These are phyloP conservation scores for Boeremia lycopersici DNA, from an alignment of 2,329 filamentous ascomycete genomes.

Conservation along the genomic window DNA sequence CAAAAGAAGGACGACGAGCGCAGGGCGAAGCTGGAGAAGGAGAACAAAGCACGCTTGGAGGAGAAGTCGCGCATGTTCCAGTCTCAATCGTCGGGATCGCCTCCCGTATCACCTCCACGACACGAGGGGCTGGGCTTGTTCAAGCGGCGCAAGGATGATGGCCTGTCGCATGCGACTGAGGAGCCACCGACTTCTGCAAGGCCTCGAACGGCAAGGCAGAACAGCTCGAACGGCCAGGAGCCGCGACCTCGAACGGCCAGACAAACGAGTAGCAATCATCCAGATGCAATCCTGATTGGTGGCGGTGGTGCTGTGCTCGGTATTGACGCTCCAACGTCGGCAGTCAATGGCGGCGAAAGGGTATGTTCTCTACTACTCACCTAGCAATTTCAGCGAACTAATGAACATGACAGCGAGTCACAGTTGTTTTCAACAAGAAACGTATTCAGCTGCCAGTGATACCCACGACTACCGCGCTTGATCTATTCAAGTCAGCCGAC, in stretches of 20 bases:
- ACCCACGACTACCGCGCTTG: conserved; percentile 73
- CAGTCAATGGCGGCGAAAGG: conserved; percentile 78
- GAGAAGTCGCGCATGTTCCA: conserved; percentile 31
- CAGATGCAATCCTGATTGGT: conserved; percentile 49
- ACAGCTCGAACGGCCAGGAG: conserved; percentile 25
- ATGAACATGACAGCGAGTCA: conserved; percentile 62
- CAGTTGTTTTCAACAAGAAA: conserved; percentile 73
- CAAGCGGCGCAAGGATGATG: conserved; percentile 42
- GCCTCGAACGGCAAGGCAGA: conserved; percentile 25
- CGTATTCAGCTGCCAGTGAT: conserved; percentile 74
- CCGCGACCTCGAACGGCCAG: conserved; percentile 21
- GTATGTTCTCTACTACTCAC: conserved; percentile 54
- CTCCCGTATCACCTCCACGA: conserved; percentile 38
- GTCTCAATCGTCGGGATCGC: conserved; percentile 31
- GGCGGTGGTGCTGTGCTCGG: conserved; percentile 58
- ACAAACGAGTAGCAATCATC: conserved; percentile 31
- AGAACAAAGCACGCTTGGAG: conserved; percentile 32
- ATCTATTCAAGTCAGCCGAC: conserved; percentile 73
- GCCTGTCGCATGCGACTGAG: conserved; percentile 25
- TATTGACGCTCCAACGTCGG: conserved; percentile 78
- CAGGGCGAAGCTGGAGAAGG: conserved; percentile 29
- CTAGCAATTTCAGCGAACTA: conserved; percentile 12
- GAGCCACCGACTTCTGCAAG: conserved; percentile 20
- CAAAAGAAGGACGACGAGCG: conserved; percentile 41
- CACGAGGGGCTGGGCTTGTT: conserved; percentile 44